phyloP scores from a whole-genome alignment of 768 basidiomycete genomes.

The Mycena epipterygia region DNA sequence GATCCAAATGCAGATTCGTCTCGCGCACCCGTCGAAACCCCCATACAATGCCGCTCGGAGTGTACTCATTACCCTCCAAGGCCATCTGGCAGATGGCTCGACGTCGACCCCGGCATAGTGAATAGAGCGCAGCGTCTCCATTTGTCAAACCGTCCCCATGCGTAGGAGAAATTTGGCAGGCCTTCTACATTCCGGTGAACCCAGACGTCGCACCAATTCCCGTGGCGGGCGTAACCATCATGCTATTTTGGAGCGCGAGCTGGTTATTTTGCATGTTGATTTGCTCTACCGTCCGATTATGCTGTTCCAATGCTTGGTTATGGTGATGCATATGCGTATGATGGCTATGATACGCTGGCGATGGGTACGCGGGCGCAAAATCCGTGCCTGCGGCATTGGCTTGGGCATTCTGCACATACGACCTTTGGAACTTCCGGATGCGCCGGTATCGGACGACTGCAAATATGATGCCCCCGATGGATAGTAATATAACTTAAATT shows the following conservation, averaged over 20 bases:
- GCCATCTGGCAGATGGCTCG: no score
- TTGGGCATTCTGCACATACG: slow-evolving; percentile 16
- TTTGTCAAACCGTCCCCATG: no score
- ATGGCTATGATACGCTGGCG: background rate
- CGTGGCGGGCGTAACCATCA: background rate
- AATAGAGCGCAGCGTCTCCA: no score
- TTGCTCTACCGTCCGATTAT: slow-evolving; percentile 1
- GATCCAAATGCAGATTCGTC: no score
- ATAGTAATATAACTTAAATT: slow-evolving; percentile 13
- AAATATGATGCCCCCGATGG: slow-evolving; percentile 10
- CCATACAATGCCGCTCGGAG: no score
- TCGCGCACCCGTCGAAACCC: no score
- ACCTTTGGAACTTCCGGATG: slow-evolving; percentile 13
- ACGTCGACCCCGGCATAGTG: no score
- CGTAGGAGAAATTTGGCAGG: no score
- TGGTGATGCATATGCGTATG: background rate
- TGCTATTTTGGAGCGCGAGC: background rate
- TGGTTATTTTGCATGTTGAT: slow-evolving; percentile 15
- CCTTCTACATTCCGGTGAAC: slow-evolving; percentile 42
- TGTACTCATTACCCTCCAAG: no score
- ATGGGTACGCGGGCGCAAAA: background rate
- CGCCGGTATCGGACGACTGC: slow-evolving; percentile 12
- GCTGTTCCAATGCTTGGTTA: slow-evolving; percentile 1
- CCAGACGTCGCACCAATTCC: slow-evolving; percentile 15
- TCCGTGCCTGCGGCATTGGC: background rate